A percentile compares a stretch with the other conserved stretches of the same genome.
phyloP scores from a whole-genome alignment of 371 early-diverging fungal species.

The Fennellomyces sp. region DNA sequence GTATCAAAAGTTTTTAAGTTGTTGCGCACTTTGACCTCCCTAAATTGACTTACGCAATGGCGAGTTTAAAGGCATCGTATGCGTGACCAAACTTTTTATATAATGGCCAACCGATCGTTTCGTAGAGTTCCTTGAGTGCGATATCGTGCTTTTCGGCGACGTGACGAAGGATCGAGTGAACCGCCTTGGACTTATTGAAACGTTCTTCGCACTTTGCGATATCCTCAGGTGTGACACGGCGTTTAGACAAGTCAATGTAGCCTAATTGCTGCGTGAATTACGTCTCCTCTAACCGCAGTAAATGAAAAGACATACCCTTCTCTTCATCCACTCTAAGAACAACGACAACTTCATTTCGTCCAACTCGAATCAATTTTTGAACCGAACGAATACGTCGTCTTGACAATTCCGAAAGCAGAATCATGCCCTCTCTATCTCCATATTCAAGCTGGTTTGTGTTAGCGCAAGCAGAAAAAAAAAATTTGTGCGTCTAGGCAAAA shows the following conservation, averaged over 20 bases:
- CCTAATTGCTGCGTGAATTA: too few relatives aligned
- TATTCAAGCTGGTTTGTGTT: conserved; percentile 88
- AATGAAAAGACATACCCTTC: too few relatives aligned
- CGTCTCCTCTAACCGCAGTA: too few relatives aligned
- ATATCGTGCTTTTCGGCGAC: conserved; percentile 90
- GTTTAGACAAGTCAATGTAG: conserved; percentile 99
- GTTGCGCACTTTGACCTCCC: not conserved
- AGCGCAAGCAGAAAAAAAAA: too few relatives aligned
- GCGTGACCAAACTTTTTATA: conserved; percentile 98
- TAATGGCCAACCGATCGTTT: conserved; percentile 95
- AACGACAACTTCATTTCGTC: conserved; percentile 96
- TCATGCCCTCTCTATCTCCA: conserved; percentile 96
- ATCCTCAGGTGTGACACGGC: conserved; percentile 97
- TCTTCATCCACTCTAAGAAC: conserved; percentile 99
- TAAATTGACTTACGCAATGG: conserved; percentile 70
- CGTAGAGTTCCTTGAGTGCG: conserved; percentile 88
- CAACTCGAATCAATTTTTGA: conserved; percentile 97
- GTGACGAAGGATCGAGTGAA: conserved; percentile 84
- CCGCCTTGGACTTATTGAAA: conserved; percentile 97
- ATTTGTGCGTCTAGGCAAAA: conserved; percentile 1
- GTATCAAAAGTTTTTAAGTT: not conserved
- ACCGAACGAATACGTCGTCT: conserved; percentile 98
- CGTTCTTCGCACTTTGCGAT: conserved; percentile 93
- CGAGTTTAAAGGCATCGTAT: conserved; percentile 95
- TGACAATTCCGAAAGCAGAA: conserved; percentile 95